These are phyloP conservation scores for Warburgia ugandensis DNA, from an alignment of 164 flowering plant species.

Conservation along the genomic window DNA sequence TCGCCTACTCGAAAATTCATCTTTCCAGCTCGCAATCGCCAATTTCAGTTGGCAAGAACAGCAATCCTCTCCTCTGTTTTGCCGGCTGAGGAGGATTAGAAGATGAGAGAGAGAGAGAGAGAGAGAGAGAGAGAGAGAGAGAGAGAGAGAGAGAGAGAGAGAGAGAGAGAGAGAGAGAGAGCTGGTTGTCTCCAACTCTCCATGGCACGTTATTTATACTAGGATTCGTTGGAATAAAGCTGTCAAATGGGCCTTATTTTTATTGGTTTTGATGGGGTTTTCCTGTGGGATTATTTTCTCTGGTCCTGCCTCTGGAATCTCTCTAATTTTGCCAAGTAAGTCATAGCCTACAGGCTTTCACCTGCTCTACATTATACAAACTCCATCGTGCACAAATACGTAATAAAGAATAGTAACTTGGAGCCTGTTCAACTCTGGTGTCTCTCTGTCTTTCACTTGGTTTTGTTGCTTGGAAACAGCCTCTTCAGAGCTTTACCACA, in stretches of 20 bases:
- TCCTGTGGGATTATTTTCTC: neutral
- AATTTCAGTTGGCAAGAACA: neutral
- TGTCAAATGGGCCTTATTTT: slow-evolving; percentile 1
- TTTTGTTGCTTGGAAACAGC: neutral
- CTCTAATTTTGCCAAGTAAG: neutral
- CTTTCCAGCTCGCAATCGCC: neutral
- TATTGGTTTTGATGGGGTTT: neutral
- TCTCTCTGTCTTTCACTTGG: neutral
- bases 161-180: neutral
- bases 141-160: neutral
- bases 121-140: neutral
- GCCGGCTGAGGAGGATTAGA: neutral
- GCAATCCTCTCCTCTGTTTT: neutral
- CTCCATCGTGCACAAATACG: neutral
- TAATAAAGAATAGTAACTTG: neutral
- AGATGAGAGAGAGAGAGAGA: slow-evolving; percentile 1
- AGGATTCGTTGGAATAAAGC: neutral
- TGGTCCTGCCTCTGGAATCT: neutral
- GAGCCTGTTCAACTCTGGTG: neutral
- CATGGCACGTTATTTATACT: slow-evolving; percentile 2
- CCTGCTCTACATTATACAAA: neutral
- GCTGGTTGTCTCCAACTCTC: neutral
- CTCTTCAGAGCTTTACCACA: neutral
- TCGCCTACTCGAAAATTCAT: neutral
- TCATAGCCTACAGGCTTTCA: neutral